Conservation (phyloP, 202 grass and related monocot genomes). For the Alloteropsis angusta region DNA sequence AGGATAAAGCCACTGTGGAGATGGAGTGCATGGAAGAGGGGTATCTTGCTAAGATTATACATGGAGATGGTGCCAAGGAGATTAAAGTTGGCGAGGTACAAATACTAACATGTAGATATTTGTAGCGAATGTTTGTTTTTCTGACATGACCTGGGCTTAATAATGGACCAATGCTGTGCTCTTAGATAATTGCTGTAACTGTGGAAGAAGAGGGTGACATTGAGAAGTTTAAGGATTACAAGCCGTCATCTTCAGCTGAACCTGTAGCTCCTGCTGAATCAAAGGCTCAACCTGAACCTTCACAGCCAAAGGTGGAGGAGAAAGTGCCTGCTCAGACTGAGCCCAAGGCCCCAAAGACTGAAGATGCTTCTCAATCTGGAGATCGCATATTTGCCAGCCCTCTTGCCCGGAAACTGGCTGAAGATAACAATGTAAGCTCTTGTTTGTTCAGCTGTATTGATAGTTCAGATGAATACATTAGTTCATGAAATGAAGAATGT, state of each 20-base stretch:
- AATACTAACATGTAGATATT: background rate
- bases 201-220: constrained; percentile 92
- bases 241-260: constrained; percentile 55
- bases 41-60: constrained; percentile 92
- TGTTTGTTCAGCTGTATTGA: constrained; percentile 14
- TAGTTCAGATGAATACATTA: background rate
- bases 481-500: background rate
- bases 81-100: constrained; percentile 92
- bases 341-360: constrained; percentile 39
- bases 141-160: background rate
- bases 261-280: constrained; percentile 39
- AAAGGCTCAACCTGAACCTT: constrained; percentile 40
- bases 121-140: background rate
- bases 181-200: constrained; percentile 69
- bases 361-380: constrained; percentile 43
- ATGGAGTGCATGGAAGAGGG: constrained; percentile 99
- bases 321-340: constrained; percentile 36
- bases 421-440: constrained; percentile 73
- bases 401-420: constrained; percentile 85
- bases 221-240: constrained; percentile 80
- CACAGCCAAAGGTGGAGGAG: constrained; percentile 47
- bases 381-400: constrained; percentile 79
- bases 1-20: constrained; percentile 95
- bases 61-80: constrained; percentile 84
- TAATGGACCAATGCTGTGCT: background rate